Evolutionary conservation across 2,329 filamentous ascomycete species (phyloP).

Genomic region (Verticillium tricorpus): DNA sequence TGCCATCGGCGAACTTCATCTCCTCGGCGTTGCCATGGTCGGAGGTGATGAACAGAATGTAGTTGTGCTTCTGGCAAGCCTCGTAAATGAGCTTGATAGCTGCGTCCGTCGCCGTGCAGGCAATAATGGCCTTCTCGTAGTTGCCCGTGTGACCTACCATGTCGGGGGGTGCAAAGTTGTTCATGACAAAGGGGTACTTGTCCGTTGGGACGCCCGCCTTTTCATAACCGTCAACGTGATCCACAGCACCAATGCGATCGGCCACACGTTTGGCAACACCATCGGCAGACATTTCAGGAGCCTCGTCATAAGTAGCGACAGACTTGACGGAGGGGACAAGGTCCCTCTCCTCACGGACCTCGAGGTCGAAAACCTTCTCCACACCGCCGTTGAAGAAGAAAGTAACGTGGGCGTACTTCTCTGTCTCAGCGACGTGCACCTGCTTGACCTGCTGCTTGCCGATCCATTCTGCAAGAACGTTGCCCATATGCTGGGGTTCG

Average conservation of each 20-base stretch:
- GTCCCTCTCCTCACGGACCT: slow-evolving; percentile 74
- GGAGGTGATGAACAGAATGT: slow-evolving; percentile 90
- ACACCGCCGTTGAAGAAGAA: slow-evolving; percentile 99
- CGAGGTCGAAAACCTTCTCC: slow-evolving; percentile 90
- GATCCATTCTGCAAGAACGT: slow-evolving; percentile 97
- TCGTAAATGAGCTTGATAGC: slow-evolving; percentile 92
- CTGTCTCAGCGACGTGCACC: slow-evolving; percentile 95
- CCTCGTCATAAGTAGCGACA: slow-evolving; percentile 90
- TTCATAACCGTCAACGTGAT: not conserved
- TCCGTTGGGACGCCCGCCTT: not conserved
- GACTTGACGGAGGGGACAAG: slow-evolving; percentile 82
- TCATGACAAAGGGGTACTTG: slow-evolving; percentile 96
- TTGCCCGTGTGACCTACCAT: slow-evolving; percentile 99
- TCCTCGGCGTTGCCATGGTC: slow-evolving; percentile 99
- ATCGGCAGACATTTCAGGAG: slow-evolving; percentile 93
- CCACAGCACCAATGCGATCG: slow-evolving; percentile 62
- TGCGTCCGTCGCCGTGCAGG: slow-evolving; percentile 81
- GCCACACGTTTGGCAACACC: slow-evolving; percentile 84
- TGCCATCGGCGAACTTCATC: slow-evolving; percentile 95
- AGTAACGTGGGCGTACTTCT: slow-evolving; percentile 99
- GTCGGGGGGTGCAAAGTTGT: slow-evolving; percentile 98
- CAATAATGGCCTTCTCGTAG: slow-evolving; percentile 88
- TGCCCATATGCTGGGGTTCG: slow-evolving; percentile 90
- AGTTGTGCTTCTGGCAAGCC: slow-evolving; percentile 87
- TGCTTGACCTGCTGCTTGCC: slow-evolving; percentile 85